Percentiles rank a stretch among this genome's conserved stretches.
Conservation (phyloP, 495 filamentous ascomycete genomes). For the Penicillium fimorum region DNA sequence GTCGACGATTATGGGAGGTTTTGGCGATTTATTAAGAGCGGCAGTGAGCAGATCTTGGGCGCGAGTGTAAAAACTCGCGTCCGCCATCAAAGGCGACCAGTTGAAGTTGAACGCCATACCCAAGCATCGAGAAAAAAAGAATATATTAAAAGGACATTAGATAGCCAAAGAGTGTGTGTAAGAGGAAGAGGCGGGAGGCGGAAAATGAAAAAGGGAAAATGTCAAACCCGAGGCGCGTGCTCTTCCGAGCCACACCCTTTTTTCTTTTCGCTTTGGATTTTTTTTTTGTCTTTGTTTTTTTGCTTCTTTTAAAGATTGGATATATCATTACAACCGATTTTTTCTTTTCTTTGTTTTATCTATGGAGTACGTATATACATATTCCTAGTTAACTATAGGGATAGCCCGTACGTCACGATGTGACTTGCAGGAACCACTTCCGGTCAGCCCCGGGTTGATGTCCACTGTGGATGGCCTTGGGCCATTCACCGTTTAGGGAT, state of each 20-base stretch:
- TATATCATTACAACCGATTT: neutral
- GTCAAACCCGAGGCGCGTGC: slow-evolving; percentile 13
- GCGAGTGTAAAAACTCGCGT: slow-evolving; percentile 83
- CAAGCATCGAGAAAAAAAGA: slow-evolving; percentile 32
- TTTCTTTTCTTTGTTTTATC: neutral
- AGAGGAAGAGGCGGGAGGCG: slow-evolving; percentile 10
- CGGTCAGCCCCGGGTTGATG: slow-evolving; percentile 13
- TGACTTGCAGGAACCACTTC: slow-evolving; percentile 12
- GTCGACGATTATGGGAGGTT: slow-evolving; percentile 98
- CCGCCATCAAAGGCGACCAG: slow-evolving; percentile 97
- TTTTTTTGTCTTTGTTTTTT: neutral
- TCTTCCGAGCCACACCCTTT: neutral
- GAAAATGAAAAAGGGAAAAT: slow-evolving; percentile 9
- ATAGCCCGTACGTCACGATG: slow-evolving; percentile 10
- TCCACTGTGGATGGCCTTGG: slow-evolving; percentile 6
- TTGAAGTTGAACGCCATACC: slow-evolving; percentile 99
- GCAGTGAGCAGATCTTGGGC: slow-evolving; percentile 92
- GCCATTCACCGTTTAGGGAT: slow-evolving; percentile 7
- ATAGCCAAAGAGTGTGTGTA: neutral
- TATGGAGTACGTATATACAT: no score
- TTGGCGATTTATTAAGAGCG: slow-evolving; percentile 96
- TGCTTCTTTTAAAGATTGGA: neutral
- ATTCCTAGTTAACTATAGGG: neutral
- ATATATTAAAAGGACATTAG: neutral
- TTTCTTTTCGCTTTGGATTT: neutral